Conservation (phyloP, 2,329 filamentous ascomycete species). For the Graphium sp. region DNA sequence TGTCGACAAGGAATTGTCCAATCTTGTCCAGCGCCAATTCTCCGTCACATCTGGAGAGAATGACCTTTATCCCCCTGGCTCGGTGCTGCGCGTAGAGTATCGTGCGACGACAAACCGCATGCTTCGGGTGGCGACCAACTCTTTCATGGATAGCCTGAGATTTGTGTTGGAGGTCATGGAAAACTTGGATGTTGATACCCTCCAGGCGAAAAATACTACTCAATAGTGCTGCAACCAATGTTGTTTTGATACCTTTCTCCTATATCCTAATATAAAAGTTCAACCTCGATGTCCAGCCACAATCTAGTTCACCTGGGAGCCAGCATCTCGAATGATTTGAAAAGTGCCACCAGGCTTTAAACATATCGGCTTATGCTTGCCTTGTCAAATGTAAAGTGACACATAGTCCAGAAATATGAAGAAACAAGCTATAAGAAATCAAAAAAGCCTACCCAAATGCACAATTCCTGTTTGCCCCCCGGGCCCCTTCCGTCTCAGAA, state of each 20-base stretch:
- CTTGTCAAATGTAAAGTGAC: no score
- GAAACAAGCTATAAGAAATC: not conserved
- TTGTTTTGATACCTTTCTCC: no score
- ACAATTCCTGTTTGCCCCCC: no score
- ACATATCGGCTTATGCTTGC: no score
- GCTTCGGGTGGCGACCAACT: conserved; percentile 89
- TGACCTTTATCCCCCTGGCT: conserved; percentile 9
- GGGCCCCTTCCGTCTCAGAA: no score
- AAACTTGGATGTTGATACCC: conserved; percentile 71
- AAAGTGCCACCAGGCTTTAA: no score
- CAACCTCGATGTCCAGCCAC: no score
- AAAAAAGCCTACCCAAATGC: no score
- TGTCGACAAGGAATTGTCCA: conserved; percentile 81
- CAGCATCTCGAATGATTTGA: no score
- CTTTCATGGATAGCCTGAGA: conserved; percentile 80
- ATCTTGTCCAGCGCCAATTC: conserved; percentile 61
- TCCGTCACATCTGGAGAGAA: conserved; percentile 25
- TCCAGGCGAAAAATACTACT: conserved; percentile 20
- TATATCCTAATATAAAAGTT: no score
- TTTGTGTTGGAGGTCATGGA: conserved; percentile 82
- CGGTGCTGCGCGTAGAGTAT: conserved; percentile 58
- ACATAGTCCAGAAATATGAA: conserved; percentile 2
- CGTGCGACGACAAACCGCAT: conserved; percentile 86
- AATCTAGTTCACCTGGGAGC: no score
- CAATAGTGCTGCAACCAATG: no score